Conservation (phyloP, 1,139 yeast genomes). For the Saccharomyces hybrid region DNA sequence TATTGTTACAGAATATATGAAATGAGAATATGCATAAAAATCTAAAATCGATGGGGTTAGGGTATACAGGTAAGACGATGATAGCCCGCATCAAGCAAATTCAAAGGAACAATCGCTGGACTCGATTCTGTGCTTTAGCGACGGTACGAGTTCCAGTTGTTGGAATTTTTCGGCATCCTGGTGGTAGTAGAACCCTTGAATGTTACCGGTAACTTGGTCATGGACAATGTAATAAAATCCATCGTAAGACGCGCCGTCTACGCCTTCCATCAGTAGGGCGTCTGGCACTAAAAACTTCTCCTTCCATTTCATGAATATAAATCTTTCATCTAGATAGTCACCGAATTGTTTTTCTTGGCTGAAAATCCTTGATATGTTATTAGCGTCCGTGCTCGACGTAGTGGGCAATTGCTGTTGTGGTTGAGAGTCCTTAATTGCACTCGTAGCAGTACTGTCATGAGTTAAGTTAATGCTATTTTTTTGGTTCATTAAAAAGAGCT, state of each 20-base stretch:
- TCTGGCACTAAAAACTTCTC: slow-evolving; percentile 83
- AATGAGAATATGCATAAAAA: neutral
- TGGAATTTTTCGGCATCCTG: slow-evolving; percentile 72
- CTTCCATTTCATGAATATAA: slow-evolving; percentile 90
- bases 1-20: neutral
- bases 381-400: slow-evolving; percentile 24
- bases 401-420: slow-evolving; percentile 14
- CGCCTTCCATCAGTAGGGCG: slow-evolving; percentile 49
- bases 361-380: slow-evolving; percentile 12
- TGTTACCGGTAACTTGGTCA: slow-evolving; percentile 66
- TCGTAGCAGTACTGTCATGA: neutral
- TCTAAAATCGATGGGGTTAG: neutral
- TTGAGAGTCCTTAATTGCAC: neutral
- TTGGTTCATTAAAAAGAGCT: slow-evolving; percentile 15
- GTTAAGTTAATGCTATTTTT: neutral
- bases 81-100: slow-evolving; percentile 15
- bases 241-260: slow-evolving; percentile 81
- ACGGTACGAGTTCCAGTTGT: slow-evolving; percentile 47
- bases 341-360: slow-evolving; percentile 16
- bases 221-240: slow-evolving; percentile 87
- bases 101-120: slow-evolving; percentile 19
- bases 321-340: slow-evolving; percentile 38
- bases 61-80: neutral
- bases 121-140: slow-evolving; percentile 26
- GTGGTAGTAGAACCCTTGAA: slow-evolving; percentile 78